These are phyloP conservation scores for Plantago lanceolata DNA, from an alignment of 305 asterid species.

Conservation along the genomic window DNA sequence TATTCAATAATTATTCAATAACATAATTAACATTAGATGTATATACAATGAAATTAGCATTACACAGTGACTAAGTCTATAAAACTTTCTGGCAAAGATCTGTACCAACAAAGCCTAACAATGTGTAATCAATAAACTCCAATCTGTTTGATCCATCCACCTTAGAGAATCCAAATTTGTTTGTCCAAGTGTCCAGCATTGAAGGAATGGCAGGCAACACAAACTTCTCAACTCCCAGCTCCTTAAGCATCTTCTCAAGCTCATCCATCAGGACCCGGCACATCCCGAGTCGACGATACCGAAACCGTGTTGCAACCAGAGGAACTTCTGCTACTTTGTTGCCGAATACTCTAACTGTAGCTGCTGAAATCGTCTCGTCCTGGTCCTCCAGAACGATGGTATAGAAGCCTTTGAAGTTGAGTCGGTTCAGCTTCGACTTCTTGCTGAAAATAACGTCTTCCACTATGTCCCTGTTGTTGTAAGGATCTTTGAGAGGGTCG, in stretches of 20 bases:
- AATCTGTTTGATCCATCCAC: constrained; percentile 38
- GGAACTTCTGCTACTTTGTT: constrained; percentile 86
- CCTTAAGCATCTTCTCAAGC: constrained; percentile 72
- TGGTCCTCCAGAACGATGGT: constrained; percentile 62
- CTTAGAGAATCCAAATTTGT: constrained; percentile 70
- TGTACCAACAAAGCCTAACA: neutral
- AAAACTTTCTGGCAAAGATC: neutral
- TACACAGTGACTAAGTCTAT: too few species aligned
- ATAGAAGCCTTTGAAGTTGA: constrained; percentile 78
- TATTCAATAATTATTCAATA: too few species aligned
- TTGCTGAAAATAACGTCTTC: constrained; percentile 72
- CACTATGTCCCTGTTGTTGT: constrained; percentile 57
- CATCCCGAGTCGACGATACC: constrained; percentile 84
- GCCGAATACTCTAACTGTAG: constrained; percentile 81
- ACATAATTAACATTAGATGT: too few species aligned
- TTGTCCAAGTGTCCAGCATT: constrained; percentile 67
- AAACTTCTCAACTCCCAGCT: constrained; percentile 81
- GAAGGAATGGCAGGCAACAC: constrained; percentile 72
- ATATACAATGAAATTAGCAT: too few species aligned
- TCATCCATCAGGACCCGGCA: constrained; percentile 73
- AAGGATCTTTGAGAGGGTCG: constrained; percentile 61
- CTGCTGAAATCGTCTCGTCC: constrained; percentile 66
- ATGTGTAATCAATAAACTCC: neutral
- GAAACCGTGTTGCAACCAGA: constrained; percentile 72
- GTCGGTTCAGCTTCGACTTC: constrained; percentile 42